Conservation (phyloP, 1,139 yeast species). For the Candida sp. region DNA sequence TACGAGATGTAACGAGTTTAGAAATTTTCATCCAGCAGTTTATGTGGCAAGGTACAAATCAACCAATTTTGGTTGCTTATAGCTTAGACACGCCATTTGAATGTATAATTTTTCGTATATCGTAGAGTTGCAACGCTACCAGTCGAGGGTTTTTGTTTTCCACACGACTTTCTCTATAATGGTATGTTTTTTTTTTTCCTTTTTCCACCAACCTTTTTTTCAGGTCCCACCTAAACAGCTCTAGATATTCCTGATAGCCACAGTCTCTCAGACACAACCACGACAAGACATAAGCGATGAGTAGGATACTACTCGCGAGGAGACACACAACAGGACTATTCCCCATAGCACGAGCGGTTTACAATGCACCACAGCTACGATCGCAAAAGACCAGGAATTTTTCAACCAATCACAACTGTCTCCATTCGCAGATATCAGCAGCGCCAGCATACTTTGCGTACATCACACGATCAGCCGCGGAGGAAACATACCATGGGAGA, state of each 20-base stretch:
- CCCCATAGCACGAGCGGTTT: neutral
- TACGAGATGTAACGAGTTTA: neutral
- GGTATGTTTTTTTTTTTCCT: neutral
- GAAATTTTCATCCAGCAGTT: neutral
- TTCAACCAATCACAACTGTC: neutral
- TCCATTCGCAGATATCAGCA: neutral
- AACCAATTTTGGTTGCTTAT: too few species aligned
- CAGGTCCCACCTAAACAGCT: neutral
- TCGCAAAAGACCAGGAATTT: neutral
- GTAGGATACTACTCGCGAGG: neutral
- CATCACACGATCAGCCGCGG: neutral
- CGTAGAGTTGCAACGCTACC: neutral
- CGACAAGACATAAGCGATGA: neutral
- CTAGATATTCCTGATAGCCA: too few species aligned
- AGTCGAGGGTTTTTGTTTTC: neutral
- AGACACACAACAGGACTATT: neutral
- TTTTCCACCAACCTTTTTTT: neutral
- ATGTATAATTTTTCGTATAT: too few species aligned
- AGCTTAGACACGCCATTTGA: too few species aligned
- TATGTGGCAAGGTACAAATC: neutral
- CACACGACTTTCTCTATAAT: neutral
- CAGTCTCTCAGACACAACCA: too few species aligned
- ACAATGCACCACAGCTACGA: neutral
- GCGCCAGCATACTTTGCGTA: neutral
- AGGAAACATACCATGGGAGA: neutral